Base-by-base conservation (phyloP, 139 green algal genomes). In the Zygnema cylindricum region DNA sequence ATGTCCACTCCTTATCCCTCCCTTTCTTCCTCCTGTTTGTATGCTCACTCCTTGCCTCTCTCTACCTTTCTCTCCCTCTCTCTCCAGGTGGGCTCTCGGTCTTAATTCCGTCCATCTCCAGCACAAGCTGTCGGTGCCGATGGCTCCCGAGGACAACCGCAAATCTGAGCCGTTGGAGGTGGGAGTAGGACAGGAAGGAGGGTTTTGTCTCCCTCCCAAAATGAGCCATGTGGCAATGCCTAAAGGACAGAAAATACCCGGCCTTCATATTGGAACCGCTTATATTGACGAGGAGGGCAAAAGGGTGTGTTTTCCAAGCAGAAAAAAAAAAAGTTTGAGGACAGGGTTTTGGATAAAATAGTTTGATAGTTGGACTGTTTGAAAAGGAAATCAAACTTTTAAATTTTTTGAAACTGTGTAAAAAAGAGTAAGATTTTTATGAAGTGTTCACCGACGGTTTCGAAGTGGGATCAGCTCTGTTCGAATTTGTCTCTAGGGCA, bases 11-110 rank as follows among this genome's bases (percentile, higher is more conserved):
- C 43, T 55, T 11, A 55, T 11, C 77, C 16, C 16, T 11, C 77
- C 36, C 77, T 11, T 55, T 77, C 77, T 77, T 55, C 36, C 16
- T 11, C 3, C 38, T 33, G 2, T 69, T 83, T 69, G 7, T 55
- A 11, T 55, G 7, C 16, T 3, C 77, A 3, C 77, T 11, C 3
- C 43, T 55, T 11, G 55, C 36, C 77, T 77, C 16, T 11, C 77
- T 11, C 77, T 11, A 55, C 16, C 77, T 77, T 55, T n/a, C 30
- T 40, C 33, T 86, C 81, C 2, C 40, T 41, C 7, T 35, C 32
- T 38, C 81, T 73, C 30, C 85, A 90, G 75, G 85, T 90, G 85
- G 85, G n/a, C 40, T 1, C 7, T 63, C 35, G 85, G 85, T 41
- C 7, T 90, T 55, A 39, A 1, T 35, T 69, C 25, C 22, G 76